phyloP scores from a whole-genome alignment of 139 green algal species.

The Chlorella sp. region DNA sequence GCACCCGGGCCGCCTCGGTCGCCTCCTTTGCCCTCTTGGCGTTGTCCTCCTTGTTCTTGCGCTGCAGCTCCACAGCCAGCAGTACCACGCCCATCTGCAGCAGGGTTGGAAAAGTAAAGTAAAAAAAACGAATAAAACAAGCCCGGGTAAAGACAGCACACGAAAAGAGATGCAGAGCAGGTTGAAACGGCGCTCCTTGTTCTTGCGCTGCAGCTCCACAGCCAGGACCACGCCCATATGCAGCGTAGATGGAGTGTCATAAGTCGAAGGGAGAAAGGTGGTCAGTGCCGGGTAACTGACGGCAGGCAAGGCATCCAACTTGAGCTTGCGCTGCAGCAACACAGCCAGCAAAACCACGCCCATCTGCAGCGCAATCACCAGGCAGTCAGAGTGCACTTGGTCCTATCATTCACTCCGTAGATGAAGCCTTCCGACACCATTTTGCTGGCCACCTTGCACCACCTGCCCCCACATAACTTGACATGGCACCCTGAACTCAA shows the following conservation, averaged over 20 bases:
- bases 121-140: not conserved
- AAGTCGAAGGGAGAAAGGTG: no score
- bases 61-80: conserved; percentile 39
- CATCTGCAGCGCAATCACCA: conserved; percentile 26
- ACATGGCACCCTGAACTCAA: no score
- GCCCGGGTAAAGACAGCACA: no score
- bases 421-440: conserved; percentile 82
- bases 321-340: conserved; percentile 41
- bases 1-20: not conserved
- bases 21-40: conserved; percentile 36
- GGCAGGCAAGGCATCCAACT: no score
- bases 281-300: no score
- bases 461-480: no score
- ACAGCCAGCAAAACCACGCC: conserved; percentile 35
- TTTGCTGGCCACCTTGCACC: conserved; percentile 82
- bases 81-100: conserved; percentile 40
- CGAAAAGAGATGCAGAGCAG: no score
- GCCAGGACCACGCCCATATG: not conserved
- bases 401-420: conserved; percentile 45
- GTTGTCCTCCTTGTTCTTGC: conserved; percentile 43
- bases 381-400: no score
- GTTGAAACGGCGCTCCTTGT: not conserved
- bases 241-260: no score
- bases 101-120: no score
- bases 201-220: not conserved